These are phyloP conservation scores for Cenococcum geophilum DNA, from an alignment of 495 filamentous ascomycete species.

Conservation along the genomic window DNA sequence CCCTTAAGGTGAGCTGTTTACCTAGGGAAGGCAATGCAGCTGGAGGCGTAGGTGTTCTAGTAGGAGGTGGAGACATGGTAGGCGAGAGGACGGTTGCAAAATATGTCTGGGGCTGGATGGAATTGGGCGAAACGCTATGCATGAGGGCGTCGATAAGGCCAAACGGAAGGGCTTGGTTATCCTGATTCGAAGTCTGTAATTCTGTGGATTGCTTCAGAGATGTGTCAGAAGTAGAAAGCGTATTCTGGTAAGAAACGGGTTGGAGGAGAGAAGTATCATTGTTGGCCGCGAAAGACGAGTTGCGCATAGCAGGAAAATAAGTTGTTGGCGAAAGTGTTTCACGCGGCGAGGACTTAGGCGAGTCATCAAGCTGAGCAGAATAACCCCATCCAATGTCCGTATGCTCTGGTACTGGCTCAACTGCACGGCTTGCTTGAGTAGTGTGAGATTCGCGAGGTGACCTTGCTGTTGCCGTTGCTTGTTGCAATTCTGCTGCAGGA, in stretches of 20 bases:
- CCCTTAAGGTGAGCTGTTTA: slow-evolving; percentile 13
- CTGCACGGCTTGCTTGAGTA: neutral
- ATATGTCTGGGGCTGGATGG: slow-evolving; percentile 1
- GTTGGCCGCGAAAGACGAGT: slow-evolving; percentile 7
- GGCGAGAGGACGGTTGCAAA: slow-evolving; percentile 13
- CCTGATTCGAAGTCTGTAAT: neutral
- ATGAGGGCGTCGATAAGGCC: slow-evolving; percentile 17
- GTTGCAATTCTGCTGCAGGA: slow-evolving; percentile 17
- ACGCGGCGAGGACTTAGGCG: neutral
- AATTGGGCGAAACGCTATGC: slow-evolving; percentile 4
- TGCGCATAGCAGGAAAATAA: slow-evolving; percentile 14
- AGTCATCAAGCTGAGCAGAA: slow-evolving; percentile 1
- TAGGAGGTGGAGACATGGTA: slow-evolving; percentile 12
- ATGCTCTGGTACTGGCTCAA: neutral
- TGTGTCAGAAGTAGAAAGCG: too few species aligned
- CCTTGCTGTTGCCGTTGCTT: slow-evolving; percentile 10
- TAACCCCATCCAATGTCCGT: slow-evolving; percentile 25
- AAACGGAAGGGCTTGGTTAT: slow-evolving; percentile 15
- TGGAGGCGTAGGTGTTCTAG: slow-evolving; percentile 13
- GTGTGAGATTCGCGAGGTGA: slow-evolving; percentile 3
- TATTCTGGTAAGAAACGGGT: too few species aligned
- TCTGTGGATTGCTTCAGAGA: neutral
- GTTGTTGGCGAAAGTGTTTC: slow-evolving; percentile 4
- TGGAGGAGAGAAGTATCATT: neutral
- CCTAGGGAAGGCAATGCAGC: neutral